phyloP scores from a whole-genome alignment of 2,329 filamentous ascomycete genomes.

The Xylaria arbuscula region DNA sequence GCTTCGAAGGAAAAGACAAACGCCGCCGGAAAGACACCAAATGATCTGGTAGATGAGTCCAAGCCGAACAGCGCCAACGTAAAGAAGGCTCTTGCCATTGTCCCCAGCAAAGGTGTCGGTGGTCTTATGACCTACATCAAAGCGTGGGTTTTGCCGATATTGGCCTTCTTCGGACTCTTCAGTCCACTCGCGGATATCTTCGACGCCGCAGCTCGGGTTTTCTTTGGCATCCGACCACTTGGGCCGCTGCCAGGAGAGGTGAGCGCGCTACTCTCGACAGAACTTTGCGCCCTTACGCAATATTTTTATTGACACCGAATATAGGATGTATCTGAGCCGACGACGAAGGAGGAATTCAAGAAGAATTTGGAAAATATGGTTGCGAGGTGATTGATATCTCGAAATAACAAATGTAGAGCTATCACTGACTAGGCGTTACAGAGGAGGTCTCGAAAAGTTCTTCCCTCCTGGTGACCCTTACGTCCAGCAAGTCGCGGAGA shows the following conservation, averaged over 20 bases:
- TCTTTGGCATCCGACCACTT: slow-evolving; percentile 10
- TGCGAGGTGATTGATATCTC: not conserved
- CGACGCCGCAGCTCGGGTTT: slow-evolving; percentile 30
- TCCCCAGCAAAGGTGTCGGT: slow-evolving; percentile 33
- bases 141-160: slow-evolving; percentile 33
- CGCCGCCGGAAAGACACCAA: slow-evolving; percentile 31
- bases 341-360: slow-evolving; percentile 28
- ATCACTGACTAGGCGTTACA: slow-evolving; percentile 1
- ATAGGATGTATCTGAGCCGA: slow-evolving; percentile 33
- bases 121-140: slow-evolving; percentile 37
- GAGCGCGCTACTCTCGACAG: not conserved
- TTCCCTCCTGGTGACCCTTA: slow-evolving; percentile 34
- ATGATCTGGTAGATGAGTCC: slow-evolving; percentile 23
- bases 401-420: not conserved
- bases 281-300: not conserved
- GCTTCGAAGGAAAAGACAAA: slow-evolving; percentile 37
- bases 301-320: not conserved
- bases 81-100: slow-evolving; percentile 29
- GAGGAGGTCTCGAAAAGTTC: slow-evolving; percentile 34
- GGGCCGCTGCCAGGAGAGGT: slow-evolving; percentile 30
- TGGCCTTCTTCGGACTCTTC: slow-evolving; percentile 31
- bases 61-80: slow-evolving; percentile 26
- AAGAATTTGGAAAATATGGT: slow-evolving; percentile 33
- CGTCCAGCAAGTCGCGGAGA: slow-evolving; percentile 35
- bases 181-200: slow-evolving; percentile 33